Evolutionary conservation across 2,329 filamentous ascomycete genomes (phyloP).

Genomic region (Ophiostoma perfectum): DNA sequence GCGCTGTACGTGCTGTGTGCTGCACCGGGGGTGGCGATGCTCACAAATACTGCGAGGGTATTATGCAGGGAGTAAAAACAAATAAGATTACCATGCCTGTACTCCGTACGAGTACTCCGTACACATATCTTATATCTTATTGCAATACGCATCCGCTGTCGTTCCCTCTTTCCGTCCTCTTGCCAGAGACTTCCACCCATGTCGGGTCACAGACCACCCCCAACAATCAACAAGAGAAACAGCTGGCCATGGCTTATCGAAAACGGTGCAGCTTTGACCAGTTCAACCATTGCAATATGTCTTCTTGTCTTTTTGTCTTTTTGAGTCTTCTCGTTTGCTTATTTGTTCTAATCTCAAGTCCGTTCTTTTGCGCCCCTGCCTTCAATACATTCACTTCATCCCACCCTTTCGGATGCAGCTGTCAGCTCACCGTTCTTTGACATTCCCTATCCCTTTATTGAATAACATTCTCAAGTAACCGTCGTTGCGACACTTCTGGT

Average conservation of each 20-base stretch:
- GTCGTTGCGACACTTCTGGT: no score
- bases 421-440: neutral
- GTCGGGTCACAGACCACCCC: neutral
- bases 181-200: conserved; percentile 3
- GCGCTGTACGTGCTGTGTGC: neutral
- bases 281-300: neutral
- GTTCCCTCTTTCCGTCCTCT: neutral
- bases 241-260: neutral
- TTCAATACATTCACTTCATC: neutral
- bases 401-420: neutral
- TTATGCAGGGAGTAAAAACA: neutral
- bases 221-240: neutral
- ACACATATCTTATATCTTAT: no score
- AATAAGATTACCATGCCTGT: neutral
- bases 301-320: neutral
- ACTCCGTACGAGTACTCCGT: no score
- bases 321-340: neutral
- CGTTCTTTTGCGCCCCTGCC: no score
- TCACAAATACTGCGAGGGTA: conserved; percentile 10
- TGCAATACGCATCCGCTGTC: neutral
- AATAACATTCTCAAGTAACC: no score
- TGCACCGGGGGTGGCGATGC: conserved; percentile 7
- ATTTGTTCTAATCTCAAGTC: neutral
- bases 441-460: neutral
- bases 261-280: conserved; percentile 1